Conservation (phyloP, 2,329 filamentous ascomycete genomes). For the Cladobotryum mycophilum region DNA sequence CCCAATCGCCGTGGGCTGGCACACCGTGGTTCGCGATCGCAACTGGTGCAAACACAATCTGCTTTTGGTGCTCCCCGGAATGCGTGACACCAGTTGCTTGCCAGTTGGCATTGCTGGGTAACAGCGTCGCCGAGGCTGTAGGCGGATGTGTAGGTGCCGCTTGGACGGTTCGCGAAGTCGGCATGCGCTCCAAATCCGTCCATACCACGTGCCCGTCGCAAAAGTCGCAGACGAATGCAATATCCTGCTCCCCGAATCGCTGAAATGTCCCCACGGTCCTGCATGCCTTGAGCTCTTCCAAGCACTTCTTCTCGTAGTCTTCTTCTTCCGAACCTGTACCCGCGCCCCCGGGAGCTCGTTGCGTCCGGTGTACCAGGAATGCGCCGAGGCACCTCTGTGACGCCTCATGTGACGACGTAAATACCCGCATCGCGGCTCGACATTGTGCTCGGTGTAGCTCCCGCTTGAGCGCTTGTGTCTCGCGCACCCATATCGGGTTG, state of each 20-base stretch:
- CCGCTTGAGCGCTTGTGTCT: constrained; percentile 42
- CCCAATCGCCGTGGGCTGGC: constrained; percentile 45
- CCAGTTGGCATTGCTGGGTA: constrained; percentile 38
- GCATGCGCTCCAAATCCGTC: constrained; percentile 50
- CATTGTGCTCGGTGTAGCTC: constrained; percentile 54
- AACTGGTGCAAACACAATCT: constrained; percentile 49
- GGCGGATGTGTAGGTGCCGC: constrained; percentile 21
- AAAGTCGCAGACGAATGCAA: constrained; percentile 55
- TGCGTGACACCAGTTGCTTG: constrained; percentile 41
- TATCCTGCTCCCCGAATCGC: constrained; percentile 46
- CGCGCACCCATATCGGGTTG: constrained; percentile 48
- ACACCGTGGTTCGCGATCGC: constrained; percentile 53
- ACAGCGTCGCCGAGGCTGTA: constrained; percentile 14
- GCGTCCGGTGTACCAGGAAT: constrained; percentile 46
- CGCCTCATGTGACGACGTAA: constrained; percentile 43
- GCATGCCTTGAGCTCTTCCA: constrained; percentile 46
- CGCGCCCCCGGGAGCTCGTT: constrained; percentile 25
- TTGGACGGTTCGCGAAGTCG: constrained; percentile 35
- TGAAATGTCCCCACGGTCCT: constrained; percentile 50
- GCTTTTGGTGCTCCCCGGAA: constrained; percentile 40
- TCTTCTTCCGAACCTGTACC: constrained; percentile 5
- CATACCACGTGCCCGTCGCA: constrained; percentile 56
- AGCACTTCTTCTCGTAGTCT: constrained; percentile 32
- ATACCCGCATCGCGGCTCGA: constrained; percentile 51
- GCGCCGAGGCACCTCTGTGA: constrained; percentile 49